Conservation (phyloP, 805 yeast species). For the Teunomyces lycoperdinae region DNA sequence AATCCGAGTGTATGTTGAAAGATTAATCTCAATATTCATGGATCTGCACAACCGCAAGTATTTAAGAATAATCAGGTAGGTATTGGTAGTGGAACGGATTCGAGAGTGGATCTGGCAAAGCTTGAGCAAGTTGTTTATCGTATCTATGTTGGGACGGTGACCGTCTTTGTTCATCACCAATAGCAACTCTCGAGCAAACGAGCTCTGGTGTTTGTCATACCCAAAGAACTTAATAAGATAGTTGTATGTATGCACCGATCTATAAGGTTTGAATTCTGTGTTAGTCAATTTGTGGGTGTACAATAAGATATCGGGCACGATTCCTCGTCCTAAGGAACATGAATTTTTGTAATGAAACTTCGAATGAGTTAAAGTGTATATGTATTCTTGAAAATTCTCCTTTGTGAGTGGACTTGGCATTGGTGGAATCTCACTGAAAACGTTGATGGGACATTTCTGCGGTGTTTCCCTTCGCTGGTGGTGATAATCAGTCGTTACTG, state of each 20-base stretch:
- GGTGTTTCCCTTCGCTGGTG: constrained; percentile 9
- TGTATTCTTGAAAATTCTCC: constrained; percentile 32
- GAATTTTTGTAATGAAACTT: constrained; percentile 30
- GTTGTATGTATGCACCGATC: constrained; percentile 39
- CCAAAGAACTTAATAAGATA: constrained; percentile 41
- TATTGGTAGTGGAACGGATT: constrained; percentile 30
- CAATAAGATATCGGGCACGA: constrained; percentile 35
- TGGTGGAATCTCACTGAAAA: constrained; percentile 32
- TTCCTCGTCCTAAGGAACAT: constrained; percentile 32
- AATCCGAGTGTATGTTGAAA: constrained; percentile 35
- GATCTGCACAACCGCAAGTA: constrained; percentile 27
- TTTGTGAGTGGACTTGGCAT: constrained; percentile 25
- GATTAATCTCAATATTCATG: constrained; percentile 25
- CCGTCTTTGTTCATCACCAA: constrained; percentile 43
- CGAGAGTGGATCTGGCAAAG: constrained; percentile 29
- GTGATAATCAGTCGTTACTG: constrained; percentile 3
- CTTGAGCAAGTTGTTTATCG: constrained; percentile 36
- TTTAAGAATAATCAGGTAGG: constrained; percentile 28
- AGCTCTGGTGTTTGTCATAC: constrained; percentile 35
- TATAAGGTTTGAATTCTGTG: constrained; percentile 21
- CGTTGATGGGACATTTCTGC: constrained; percentile 6
- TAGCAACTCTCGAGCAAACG: constrained; percentile 38
- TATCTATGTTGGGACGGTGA: constrained; percentile 37
- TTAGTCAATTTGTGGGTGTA: constrained; percentile 37
- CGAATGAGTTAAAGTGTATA: constrained; percentile 35